Evolutionary conservation across 2,329 filamentous ascomycete species (phyloP).

Genomic region (Diaporthe sp.): DNA sequence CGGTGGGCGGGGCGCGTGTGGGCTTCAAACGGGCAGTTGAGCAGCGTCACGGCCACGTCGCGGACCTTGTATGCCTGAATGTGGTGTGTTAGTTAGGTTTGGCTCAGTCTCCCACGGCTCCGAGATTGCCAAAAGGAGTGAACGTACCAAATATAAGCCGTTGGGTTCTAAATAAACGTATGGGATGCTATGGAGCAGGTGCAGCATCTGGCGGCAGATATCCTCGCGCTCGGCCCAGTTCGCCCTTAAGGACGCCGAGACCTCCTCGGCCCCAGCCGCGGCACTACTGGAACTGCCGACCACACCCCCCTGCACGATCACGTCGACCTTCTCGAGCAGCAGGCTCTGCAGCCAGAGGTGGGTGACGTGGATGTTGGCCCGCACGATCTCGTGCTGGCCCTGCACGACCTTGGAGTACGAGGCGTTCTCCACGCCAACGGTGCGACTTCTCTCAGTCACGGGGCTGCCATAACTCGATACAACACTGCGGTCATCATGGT

Average conservation of each 20-base stretch:
- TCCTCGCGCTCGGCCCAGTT: conserved; percentile 53
- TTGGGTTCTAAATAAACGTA: conserved; percentile 51
- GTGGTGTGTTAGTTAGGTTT: neutral
- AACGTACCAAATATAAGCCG: conserved; percentile 46
- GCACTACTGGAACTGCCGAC: neutral
- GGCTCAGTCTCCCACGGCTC: too few relatives aligned
- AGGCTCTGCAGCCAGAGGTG: conserved; percentile 55
- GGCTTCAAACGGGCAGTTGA: conserved; percentile 51
- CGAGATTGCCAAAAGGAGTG: too few relatives aligned
- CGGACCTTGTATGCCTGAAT: conserved; percentile 52
- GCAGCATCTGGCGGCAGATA: conserved; percentile 53
- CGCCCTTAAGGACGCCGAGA: conserved; percentile 14
- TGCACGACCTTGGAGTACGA: conserved; percentile 22
- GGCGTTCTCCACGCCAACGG: neutral
- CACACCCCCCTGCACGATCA: conserved; percentile 42
- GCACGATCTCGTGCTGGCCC: conserved; percentile 46
- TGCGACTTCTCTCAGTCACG: neutral
- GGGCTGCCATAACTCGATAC: conserved; percentile 5
- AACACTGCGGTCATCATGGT: neutral
- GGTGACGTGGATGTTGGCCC: conserved; percentile 53
- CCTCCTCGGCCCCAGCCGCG: neutral
- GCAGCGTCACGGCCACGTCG: conserved; percentile 51
- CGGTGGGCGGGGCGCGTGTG: conserved; percentile 45
- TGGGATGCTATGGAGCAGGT: conserved; percentile 51
- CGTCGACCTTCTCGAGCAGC: conserved; percentile 52